phyloP scores from a whole-genome alignment of 129 eudicot species.

The Pseudognaphalium luteoalbum region DNA sequence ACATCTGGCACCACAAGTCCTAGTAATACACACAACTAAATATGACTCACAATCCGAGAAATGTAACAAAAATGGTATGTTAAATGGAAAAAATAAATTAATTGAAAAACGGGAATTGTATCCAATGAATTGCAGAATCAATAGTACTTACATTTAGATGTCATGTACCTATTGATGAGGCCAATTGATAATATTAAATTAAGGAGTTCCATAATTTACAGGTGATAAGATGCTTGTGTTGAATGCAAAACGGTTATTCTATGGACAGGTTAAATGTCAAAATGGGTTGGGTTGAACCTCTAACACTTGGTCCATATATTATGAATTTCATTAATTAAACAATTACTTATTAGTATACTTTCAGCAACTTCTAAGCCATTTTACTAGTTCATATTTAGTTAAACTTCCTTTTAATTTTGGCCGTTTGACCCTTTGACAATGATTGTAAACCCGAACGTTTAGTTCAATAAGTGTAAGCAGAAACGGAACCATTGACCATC shows the following conservation, averaged over 20 bases:
- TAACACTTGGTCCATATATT: not conserved
- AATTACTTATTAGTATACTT: not conserved
- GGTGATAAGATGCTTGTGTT: not conserved
- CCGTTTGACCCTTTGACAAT: not conserved
- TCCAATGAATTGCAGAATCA: not conserved
- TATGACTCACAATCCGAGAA: not conserved
- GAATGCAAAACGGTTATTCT: not conserved
- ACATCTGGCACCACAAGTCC: slow-evolving; percentile 98
- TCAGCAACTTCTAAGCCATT: not conserved
- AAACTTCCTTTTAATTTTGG: too few species aligned
- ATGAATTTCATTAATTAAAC: not conserved
- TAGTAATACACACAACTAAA: slow-evolving; percentile 24
- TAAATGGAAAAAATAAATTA: not conserved
- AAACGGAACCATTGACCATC: not conserved
- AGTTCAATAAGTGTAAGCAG: not conserved
- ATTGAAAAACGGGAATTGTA: not conserved
- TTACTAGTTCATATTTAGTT: too few species aligned
- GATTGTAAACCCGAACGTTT: not conserved
- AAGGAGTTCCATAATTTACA: not conserved
- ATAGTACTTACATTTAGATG: not conserved
- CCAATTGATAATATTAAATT: not conserved
- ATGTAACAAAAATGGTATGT: not conserved
- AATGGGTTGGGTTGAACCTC: not conserved
- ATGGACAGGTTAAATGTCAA: not conserved
- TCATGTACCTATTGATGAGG: slow-evolving; percentile 8